A percentile compares a stretch with the other conserved stretches of the same genome.
Evolutionary conservation across 306 rosid genomes (phyloP).

Genomic region (Gastrolobium villosum): DNA sequence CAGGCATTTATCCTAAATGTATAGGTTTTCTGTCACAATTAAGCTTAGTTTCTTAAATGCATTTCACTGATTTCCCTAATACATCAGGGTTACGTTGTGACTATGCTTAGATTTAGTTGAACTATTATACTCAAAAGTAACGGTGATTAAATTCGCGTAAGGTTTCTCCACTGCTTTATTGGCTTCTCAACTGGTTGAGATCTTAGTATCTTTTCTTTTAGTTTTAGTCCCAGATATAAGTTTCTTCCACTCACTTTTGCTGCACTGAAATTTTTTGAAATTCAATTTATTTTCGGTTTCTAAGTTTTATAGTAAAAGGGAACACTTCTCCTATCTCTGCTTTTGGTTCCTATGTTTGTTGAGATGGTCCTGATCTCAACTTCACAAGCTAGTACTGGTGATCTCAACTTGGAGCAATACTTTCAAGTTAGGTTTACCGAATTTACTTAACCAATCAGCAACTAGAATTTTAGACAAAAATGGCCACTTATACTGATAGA

Average conservation of each 20-base stretch:
- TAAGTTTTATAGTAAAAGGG: not conserved
- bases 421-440: not conserved
- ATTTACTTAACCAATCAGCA: not conserved
- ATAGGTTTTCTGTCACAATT: not conserved
- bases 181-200: not conserved
- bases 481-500: not conserved
- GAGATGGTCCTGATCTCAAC: slow-evolving; percentile 4
- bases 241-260: not conserved
- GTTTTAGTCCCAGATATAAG: not conserved
- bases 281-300: not conserved
- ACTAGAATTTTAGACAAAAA: slow-evolving; percentile 2
- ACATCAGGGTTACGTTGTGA: not conserved
- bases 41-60: not conserved
- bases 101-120: slow-evolving; percentile 13
- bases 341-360: not conserved
- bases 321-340: not conserved
- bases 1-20: too few species aligned
- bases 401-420: not conserved
- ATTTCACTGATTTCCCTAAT: not conserved
- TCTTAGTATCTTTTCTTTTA: not conserved
- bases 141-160: not conserved
- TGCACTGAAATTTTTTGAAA: not conserved
- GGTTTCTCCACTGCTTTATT: not conserved
- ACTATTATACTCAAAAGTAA: not conserved
- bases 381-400: not conserved